Percentiles rank a stretch among this genome's conserved stretches.
Conservation (phyloP, 371 early-diverging fungal species). For the Circinella minor region DNA sequence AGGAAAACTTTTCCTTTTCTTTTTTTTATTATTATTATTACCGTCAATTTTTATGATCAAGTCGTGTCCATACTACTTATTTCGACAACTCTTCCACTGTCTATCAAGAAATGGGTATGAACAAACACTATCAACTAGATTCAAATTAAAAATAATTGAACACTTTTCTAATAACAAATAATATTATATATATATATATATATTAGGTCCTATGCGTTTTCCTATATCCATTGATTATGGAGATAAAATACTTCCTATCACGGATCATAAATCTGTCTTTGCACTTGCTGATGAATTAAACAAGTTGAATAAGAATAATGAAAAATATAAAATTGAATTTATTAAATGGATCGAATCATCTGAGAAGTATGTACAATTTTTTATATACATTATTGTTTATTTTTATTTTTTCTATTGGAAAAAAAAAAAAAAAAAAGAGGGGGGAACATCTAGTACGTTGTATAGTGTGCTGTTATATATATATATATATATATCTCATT, state of each 20-base stretch:
- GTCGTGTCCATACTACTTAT: slow-evolving; percentile 37
- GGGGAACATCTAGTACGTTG: too few relatives aligned
- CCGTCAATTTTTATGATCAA: not conserved
- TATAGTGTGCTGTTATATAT: not conserved
- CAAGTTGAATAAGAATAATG: slow-evolving; percentile 13
- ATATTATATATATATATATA: too few relatives aligned
- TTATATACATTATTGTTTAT: too few relatives aligned
- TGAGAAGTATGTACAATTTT: slow-evolving; percentile 23
- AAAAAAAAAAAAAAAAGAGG: too few relatives aligned
- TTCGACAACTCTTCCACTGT: slow-evolving; percentile 30
- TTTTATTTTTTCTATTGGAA: too few relatives aligned
- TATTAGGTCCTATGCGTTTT: slow-evolving; percentile 35
- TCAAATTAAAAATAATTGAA: too few relatives aligned
- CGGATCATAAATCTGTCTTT: slow-evolving; percentile 37
- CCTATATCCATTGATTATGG: slow-evolving; percentile 22
- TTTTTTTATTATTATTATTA: not conserved
- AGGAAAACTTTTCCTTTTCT: not conserved
- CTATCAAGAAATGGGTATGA: slow-evolving; percentile 34
- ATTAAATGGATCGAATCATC: slow-evolving; percentile 33
- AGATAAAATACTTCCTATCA: slow-evolving; percentile 33
- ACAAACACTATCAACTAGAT: too few relatives aligned
- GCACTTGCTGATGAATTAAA: slow-evolving; percentile 34
- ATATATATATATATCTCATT: not conserved
- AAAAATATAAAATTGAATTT: slow-evolving; percentile 33
- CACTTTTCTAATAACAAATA: too few relatives aligned